Evolutionary conservation across 257 asterid species (phyloP), one percentile per base, ranked within the genome.

Genomic region (Penstemon newberryi): DNA sequence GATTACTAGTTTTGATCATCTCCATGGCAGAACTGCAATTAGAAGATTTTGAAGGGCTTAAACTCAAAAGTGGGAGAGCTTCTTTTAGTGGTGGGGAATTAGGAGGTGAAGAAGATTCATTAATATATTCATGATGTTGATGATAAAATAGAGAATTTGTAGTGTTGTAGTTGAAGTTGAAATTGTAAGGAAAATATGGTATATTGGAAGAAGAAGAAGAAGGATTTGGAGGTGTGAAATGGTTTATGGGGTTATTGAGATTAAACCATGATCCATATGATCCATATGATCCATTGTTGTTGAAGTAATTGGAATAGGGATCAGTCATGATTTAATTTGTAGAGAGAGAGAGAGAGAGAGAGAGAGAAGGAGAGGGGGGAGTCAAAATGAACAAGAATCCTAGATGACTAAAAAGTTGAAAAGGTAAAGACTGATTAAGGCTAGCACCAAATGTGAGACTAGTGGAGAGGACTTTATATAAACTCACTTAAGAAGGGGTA

Each of bases 61-160:
- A 65, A 47, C 83, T 73, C 46, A 89, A 80, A 62, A 89, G 88
- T 8, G 94, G 96, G n/a, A 89, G 81, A 43, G 91, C 87, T 80
- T 89, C 89, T 67, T 66, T 86, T 7, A 72, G 66, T 2, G 96
- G 96, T 3, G 94, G 94, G n/a, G 96, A 88, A 50, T 25, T 25
- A 25, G 88, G 81, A 2, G 96, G 89, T 36, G 88, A 18, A 13
- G 75, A 51, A 44, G 61, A 12, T 2, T 56, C 36, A 53, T 60
- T 45, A 9, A 15, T 46, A 6, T 19, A 15, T 7, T 55, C 10
- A 8, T 38, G 13, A 1, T 15, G 8, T 4, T 56, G 67, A 15
- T 67, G 47, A 58, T 43, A 60, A 8, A 52, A 64, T 57, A 66
- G 18, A 50, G 76, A 47, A 25, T 15, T 62, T 18, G 2, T 52